A percentile compares a stretch with the other conserved stretches of the same genome.
Conservation (phyloP, 345 rosid species). For the Salix exigua region DNA sequence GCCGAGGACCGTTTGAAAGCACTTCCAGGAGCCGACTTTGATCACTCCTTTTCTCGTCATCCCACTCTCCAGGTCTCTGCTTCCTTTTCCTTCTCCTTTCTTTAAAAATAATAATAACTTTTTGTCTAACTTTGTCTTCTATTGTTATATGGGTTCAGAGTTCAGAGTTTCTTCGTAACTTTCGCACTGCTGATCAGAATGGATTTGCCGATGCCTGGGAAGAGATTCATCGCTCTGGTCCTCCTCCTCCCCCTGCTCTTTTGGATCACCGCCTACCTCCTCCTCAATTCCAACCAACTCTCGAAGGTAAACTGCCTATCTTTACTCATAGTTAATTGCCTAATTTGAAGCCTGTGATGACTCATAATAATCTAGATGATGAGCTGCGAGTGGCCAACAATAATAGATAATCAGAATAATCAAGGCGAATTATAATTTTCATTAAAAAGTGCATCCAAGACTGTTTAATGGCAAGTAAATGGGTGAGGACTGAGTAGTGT, state of each 20-base stretch:
- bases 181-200: slow-evolving; percentile 63
- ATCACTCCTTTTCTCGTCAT: slow-evolving; percentile 49
- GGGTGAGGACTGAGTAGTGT: neutral
- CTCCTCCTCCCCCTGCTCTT: slow-evolving; percentile 23
- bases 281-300: slow-evolving; percentile 48
- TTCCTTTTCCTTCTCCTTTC: neutral
- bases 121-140: neutral
- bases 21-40: slow-evolving; percentile 85
- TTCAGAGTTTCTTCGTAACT: slow-evolving; percentile 65
- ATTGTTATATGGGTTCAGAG: slow-evolving; percentile 36
- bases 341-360: too few species aligned
- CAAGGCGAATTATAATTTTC: neutral
- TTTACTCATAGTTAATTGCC: neutral
- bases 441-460: neutral
- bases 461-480: neutral
- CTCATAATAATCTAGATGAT: neutral
- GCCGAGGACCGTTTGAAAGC: slow-evolving; percentile 42
- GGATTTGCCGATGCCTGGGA: slow-evolving; percentile 79
- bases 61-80: slow-evolving; percentile 53
- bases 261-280: slow-evolving; percentile 32
- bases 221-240: slow-evolving; percentile 51
- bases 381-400: neutral
- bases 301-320: slow-evolving; percentile 50
- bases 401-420: neutral
- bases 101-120: too few species aligned